Percentiles rank a stretch among this genome's conserved stretches.
phyloP scores from a whole-genome alignment of 805 yeast genomes.

The Lachancea lanzarotensis region DNA sequence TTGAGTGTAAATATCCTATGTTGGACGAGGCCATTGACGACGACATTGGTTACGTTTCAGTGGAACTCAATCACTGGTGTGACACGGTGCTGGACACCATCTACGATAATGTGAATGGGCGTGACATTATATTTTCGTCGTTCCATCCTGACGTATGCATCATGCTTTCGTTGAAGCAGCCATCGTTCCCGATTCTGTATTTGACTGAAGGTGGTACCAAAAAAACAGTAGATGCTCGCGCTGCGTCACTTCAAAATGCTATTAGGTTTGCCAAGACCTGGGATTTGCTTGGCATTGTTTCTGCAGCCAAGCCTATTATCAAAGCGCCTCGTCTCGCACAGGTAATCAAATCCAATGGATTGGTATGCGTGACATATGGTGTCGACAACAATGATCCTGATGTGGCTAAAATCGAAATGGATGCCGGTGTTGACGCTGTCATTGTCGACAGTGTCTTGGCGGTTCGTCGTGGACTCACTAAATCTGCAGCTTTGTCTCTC shows the following conservation, averaged over 20 bases:
- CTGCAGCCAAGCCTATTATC: slow-evolving; percentile 82
- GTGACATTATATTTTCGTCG: slow-evolving; percentile 86
- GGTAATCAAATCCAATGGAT: slow-evolving; percentile 85
- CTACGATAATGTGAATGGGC: slow-evolving; percentile 67
- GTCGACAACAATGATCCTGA: slow-evolving; percentile 76
- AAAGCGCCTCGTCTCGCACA: slow-evolving; percentile 82
- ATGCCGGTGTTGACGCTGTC: slow-evolving; percentile 97
- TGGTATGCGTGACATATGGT: slow-evolving; percentile 93
- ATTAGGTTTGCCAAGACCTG: slow-evolving; percentile 84
- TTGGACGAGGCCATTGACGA: slow-evolving; percentile 86
- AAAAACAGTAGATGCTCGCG: slow-evolving; percentile 84
- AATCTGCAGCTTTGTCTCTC: slow-evolving; percentile 10
- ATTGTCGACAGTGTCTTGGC: slow-evolving; percentile 93
- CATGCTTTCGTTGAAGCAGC: slow-evolving; percentile 82
- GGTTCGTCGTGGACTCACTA: slow-evolving; percentile 72
- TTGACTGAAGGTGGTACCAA: slow-evolving; percentile 84
- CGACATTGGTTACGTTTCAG: slow-evolving; percentile 76
- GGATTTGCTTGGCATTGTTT: slow-evolving; percentile 87
- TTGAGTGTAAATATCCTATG: slow-evolving; percentile 94
- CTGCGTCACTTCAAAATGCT: slow-evolving; percentile 83
- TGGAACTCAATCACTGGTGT: slow-evolving; percentile 80
- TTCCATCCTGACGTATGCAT: slow-evolving; percentile 93
- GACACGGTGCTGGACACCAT: slow-evolving; percentile 79
- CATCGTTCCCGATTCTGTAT: slow-evolving; percentile 84
- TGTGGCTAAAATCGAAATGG: slow-evolving; percentile 76